Base-by-base conservation (phyloP, 2,329 filamentous ascomycete genomes). In the Neurospora sp. region DNA sequence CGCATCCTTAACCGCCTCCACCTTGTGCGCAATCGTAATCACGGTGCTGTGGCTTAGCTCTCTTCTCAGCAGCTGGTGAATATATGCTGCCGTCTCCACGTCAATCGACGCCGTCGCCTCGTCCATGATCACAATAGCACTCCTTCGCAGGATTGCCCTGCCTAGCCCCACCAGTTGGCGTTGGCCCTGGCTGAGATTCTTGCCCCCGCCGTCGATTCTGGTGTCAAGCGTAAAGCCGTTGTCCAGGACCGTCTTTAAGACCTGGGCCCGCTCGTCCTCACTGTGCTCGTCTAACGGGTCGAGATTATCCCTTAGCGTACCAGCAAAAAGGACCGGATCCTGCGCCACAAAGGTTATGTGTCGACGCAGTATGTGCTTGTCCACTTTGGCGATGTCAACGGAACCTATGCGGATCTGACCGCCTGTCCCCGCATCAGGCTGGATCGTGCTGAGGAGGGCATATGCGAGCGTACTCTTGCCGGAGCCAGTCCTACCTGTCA, bases 401-500 rank as follows among this genome's bases (percentile, higher is more conserved):
- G 76, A 79, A 66, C 88, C 88, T 69, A 90, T 85, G 23, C 77
- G 82, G 66, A 90, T 83, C n/a, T 76, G 77, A 0, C 88, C 87
- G 0, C 78, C 76, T 1, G 77, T 78, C 42, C 77, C 74, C 4
- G 71, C 43, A 69, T 80, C 78, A 10, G 87, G 85, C 1, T 84
- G 81, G 58, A 89, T 81, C 0, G 86, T 88, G 2, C 84, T 85
- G 0, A 89, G 82, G 0, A 90, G 81, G 2, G 85, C 85, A 38
- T 89, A 84, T 2, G 87, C 87, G 1, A 90, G 81, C 0, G 93
- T 97, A 38, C 91, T 94, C 80, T 97, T 97, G 17, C 93, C 93
- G 0, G 92, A 96, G 0, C 92, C 90, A 0, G 94, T 97, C 42
- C 93, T 89, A 1, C 93, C 93, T 1, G 95, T 90, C 6, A 97